Conservation (phyloP, 306 rosid species). For the Phaseolus lunatus region DNA sequence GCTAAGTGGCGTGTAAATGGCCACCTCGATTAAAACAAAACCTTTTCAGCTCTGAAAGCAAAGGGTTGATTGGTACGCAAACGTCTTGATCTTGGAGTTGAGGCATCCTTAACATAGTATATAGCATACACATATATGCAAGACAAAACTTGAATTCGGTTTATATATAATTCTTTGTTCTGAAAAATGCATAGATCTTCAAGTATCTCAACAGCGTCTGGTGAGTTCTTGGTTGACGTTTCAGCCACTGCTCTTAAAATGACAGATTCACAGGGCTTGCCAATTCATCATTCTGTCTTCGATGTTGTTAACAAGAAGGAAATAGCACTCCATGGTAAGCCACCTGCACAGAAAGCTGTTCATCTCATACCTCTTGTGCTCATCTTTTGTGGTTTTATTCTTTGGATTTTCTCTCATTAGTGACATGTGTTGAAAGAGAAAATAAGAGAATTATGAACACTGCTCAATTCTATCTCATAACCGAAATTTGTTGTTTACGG, state of each 20-base stretch:
- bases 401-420: conserved; percentile 75
- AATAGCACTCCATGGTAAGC: conserved; percentile 36
- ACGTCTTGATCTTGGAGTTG: neutral
- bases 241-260: conserved; percentile 41
- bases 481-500: neutral
- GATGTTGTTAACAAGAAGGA: conserved; percentile 60
- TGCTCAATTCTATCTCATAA: neutral
- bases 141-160: conserved; percentile 4
- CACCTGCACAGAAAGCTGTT: conserved; percentile 57
- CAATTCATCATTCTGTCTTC: conserved; percentile 45
- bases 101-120: neutral
- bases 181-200: conserved; percentile 46
- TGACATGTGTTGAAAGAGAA: neutral
- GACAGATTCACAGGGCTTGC: conserved; percentile 52
- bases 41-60: conserved; percentile 26
- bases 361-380: conserved; percentile 76
- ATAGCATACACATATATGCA: neutral
- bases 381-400: conserved; percentile 68
- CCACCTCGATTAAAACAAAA: neutral
- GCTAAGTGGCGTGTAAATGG: conserved; percentile 7
- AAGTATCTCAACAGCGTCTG: conserved; percentile 32
- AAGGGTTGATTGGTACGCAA: neutral
- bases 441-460: neutral
- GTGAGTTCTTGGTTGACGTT: conserved; percentile 42
- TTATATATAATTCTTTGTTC: neutral